Percentiles rank a stretch among this genome's conserved stretches.
Conservation (phyloP, 805 yeast genomes). For the Cyberlindnera xylosilytica region DNA sequence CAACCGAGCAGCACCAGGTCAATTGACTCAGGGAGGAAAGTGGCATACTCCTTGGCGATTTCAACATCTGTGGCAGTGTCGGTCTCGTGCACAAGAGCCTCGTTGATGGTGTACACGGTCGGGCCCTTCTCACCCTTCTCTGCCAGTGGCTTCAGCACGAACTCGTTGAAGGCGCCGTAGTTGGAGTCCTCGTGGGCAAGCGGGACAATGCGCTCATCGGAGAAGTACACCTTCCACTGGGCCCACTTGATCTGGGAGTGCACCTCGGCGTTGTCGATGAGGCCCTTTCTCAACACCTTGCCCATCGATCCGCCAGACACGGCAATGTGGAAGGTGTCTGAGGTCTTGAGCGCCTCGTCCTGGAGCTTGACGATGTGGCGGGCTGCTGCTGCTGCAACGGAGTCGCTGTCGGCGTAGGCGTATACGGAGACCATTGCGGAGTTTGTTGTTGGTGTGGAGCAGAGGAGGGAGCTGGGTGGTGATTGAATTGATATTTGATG, state of each 20-base stretch:
- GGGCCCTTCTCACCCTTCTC: conserved; percentile 43
- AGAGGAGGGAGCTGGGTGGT: too few species aligned
- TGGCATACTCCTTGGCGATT: conserved; percentile 63
- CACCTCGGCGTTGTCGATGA: conserved; percentile 53
- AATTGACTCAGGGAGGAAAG: conserved; percentile 47
- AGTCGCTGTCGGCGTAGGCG: conserved; percentile 47
- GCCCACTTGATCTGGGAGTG: conserved; percentile 54
- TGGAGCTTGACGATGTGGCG: conserved; percentile 59
- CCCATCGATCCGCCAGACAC: conserved; percentile 91
- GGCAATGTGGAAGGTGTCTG: conserved; percentile 63
- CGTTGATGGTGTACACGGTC: conserved; percentile 63
- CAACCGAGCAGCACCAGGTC: conserved; percentile 82
- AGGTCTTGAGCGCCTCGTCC: conserved; percentile 47
- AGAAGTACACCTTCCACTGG: conserved; percentile 78
- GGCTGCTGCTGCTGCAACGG: conserved; percentile 68
- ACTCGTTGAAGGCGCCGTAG: conserved; percentile 69
- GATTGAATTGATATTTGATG: too few species aligned
- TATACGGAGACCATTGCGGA: conserved; percentile 36
- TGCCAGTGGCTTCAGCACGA: conserved; percentile 38
- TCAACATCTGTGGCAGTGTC: conserved; percentile 44
- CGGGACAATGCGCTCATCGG: conserved; percentile 90
- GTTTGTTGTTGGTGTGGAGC: too few species aligned
- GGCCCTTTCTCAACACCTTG: conserved; percentile 59
- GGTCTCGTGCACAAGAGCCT: conserved; percentile 52
- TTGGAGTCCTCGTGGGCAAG: conserved; percentile 81